phyloP scores from a whole-genome alignment of 2,329 filamentous ascomycete species.

The Penicillium sp. region DNA sequence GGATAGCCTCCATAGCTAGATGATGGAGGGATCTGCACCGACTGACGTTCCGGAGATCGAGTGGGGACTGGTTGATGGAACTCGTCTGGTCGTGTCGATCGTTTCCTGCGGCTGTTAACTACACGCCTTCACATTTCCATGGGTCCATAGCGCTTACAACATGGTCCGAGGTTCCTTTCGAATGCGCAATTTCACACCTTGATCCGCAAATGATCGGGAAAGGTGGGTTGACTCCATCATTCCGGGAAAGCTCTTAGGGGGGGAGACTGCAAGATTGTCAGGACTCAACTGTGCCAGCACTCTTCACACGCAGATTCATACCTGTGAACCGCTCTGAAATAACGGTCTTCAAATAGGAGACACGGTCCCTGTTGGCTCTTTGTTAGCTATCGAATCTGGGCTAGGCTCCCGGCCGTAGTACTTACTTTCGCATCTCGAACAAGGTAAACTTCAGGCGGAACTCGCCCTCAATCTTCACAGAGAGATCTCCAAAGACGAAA shows the following conservation, averaged over 20 bases:
- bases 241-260: slow-evolving; percentile 69
- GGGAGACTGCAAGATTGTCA: slow-evolving; percentile 33
- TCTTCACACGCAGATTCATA: slow-evolving; percentile 31
- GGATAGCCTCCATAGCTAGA: slow-evolving; percentile 34
- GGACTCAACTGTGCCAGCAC: background rate
- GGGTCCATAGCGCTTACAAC: slow-evolving; percentile 30
- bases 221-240: slow-evolving; percentile 78
- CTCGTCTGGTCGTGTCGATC: slow-evolving; percentile 38
- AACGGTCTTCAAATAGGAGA: slow-evolving; percentile 53
- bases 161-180: slow-evolving; percentile 74
- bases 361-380: slow-evolving; percentile 35
- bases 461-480: slow-evolving; percentile 68
- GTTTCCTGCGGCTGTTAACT: slow-evolving; percentile 37
- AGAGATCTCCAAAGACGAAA: slow-evolving; percentile 89
- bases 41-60: slow-evolving; percentile 39
- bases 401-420: slow-evolving; percentile 5
- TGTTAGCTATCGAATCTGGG: slow-evolving; percentile 16
- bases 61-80: slow-evolving; percentile 35
- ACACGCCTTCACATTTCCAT: background rate
- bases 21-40: slow-evolving; percentile 35
- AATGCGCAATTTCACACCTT: slow-evolving; percentile 77
- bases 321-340: slow-evolving; percentile 68
- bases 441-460: slow-evolving; percentile 75
- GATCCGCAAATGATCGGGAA: slow-evolving; percentile 79
- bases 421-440: slow-evolving; percentile 66